These are phyloP conservation scores for Podaxis rugospora DNA, from an alignment of 768 basidiomycete species.

Conservation along the genomic window DNA sequence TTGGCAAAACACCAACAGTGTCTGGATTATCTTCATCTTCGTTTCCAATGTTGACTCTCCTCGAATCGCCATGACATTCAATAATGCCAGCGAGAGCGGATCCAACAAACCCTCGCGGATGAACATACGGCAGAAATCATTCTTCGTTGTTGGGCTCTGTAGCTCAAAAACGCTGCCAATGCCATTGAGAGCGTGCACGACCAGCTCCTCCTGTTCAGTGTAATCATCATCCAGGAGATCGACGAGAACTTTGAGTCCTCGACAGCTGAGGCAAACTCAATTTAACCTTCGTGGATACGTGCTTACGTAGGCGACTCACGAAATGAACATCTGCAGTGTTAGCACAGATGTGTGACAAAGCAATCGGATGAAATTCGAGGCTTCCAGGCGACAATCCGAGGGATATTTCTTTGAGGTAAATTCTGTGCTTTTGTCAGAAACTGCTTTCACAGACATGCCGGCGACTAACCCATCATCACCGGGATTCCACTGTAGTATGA, in stretches of 20 bases:
- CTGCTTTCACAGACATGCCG: neutral
- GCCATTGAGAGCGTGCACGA: constrained; percentile 91
- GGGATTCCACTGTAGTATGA: constrained; percentile 71
- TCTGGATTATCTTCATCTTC: constrained; percentile 87
- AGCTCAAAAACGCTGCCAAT: constrained; percentile 95
- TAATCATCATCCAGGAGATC: constrained; percentile 97
- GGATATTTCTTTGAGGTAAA: constrained; percentile 95
- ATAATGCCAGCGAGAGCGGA: constrained; percentile 83
- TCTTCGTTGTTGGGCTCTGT: constrained; percentile 93
- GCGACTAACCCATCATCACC: constrained; percentile 77
- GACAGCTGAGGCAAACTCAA: constrained; percentile 54
- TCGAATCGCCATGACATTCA: constrained; percentile 80
- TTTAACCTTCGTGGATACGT: neutral
- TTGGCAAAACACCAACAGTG: constrained; percentile 88
- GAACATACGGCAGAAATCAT: constrained; percentile 98
- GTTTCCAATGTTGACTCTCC: constrained; percentile 64
- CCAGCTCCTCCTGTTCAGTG: constrained; percentile 83
- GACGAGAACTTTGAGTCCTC: constrained; percentile 90
- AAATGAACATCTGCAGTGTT: constrained; percentile 98
- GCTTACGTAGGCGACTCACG: constrained; percentile 52
- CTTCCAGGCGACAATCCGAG: constrained; percentile 90
- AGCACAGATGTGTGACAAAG: constrained; percentile 90
- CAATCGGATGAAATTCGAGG: constrained; percentile 89
- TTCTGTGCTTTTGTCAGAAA: constrained; percentile 34
- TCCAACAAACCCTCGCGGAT: constrained; percentile 93